Evolutionary conservation across 2,329 filamentous ascomycete species (phyloP), one percentile per base, ranked within the genome.

Genomic region (Neonectria ditissima): DNA sequence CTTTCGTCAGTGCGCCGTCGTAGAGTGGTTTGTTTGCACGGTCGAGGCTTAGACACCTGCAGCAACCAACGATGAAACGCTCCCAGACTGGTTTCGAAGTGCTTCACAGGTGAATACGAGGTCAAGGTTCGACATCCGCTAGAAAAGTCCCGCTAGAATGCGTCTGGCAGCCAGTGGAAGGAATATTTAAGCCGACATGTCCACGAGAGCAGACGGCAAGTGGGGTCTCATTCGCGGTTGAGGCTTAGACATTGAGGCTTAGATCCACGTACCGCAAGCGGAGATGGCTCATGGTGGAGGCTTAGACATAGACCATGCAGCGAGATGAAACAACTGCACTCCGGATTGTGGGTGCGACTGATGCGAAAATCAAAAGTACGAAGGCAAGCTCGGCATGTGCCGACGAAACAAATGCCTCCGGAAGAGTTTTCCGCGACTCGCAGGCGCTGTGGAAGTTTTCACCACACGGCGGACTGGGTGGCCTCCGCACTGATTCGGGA

Each of bases 191-290:
- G 18, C 41, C 10, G 37, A 41, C 4, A 44, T 44, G 20, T n/a
- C 41, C 18, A 44, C 41, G 9, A 44, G 24, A 44, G 41, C 11
- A 24, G 10, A 22, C 22, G 10, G 18, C 24, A 44, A 44, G 7
- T n/a, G 41, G 41, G 41, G 41, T 44, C 41, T 44, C 18, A 44
- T 24, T 22, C 20, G 41, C 41, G 41, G 41, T 39, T 39, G 34
- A 39, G 41, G 41, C 41, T 44, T 41, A 41, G 37, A 41, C 37
- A 41, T 41, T 41, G 37, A 41, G 37, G 37, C 37, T 41, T 44
- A 44, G 41, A 44, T 44, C 18, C 20, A 24, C 3, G 41, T 14
- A 44, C 41, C 41, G 5, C 20, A 13, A 44, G 41, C 41, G 41
- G 14, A 44, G 16, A n/a, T 16, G 24, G 14, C n/a, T n/a, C n/a